Evolutionary conservation across 352 stramenopile species (phyloP).

Genomic region (Phytophthora fragariaefolia): DNA sequence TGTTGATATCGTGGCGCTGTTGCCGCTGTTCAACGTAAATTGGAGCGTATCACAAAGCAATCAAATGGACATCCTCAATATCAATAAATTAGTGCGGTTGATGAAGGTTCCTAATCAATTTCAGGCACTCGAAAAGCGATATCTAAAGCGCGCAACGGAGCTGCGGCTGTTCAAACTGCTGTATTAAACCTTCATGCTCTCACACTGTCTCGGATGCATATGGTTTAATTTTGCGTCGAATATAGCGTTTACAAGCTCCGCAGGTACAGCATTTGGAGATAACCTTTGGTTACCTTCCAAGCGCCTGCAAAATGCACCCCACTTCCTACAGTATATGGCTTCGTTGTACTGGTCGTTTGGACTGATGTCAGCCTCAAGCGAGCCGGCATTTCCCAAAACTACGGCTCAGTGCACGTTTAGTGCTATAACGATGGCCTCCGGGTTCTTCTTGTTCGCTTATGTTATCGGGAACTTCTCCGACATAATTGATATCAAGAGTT

Average conservation of each 20-base stretch:
- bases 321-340: constrained; percentile 52
- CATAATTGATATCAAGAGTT: constrained; percentile 61
- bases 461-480: constrained; percentile 73
- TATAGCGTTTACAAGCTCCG: constrained; percentile 25
- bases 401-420: constrained; percentile 54
- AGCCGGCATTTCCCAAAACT: constrained; percentile 60
- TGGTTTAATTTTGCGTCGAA: constrained; percentile 68
- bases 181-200: constrained; percentile 75
- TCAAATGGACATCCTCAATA: constrained; percentile 56
- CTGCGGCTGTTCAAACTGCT: constrained; percentile 71
- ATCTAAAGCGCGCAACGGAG: constrained; percentile 63
- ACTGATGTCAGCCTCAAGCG: constrained; percentile 61
- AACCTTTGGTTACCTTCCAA: constrained; percentile 45
- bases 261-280: constrained; percentile 30
- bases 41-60: constrained; percentile 29
- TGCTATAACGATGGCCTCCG: constrained; percentile 62
- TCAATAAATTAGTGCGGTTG: constrained; percentile 66
- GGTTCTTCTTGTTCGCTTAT: constrained; percentile 76
- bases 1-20: constrained; percentile 49
- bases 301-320: constrained; percentile 26
- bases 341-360: constrained; percentile 72
- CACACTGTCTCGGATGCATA: constrained; percentile 58
- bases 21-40: constrained; percentile 61
- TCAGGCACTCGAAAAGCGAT: constrained; percentile 55
- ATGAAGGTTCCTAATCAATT: constrained; percentile 64